Base-by-base conservation (phyloP, 768 basidiomycete species). In the Astraeus odoratus region DNA sequence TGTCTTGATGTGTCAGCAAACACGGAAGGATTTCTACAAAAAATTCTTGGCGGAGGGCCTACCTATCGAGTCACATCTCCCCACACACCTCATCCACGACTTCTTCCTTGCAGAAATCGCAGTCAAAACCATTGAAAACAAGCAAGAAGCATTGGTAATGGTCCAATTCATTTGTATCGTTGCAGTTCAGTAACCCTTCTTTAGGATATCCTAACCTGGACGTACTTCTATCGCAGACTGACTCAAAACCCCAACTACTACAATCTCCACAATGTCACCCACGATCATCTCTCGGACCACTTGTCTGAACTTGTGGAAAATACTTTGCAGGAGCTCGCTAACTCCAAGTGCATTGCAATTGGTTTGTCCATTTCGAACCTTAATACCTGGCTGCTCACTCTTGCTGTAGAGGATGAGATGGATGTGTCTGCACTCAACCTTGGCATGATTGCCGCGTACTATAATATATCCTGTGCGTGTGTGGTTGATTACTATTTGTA, bases 81-180 rank as follows among this genome's bases (percentile, higher is more conserved):
- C 94, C 1, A 91, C 89, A 0, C 85, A 92, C 60, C 69, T 86
- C 47, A 69, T 99, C 1, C 95, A 97, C 56, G 96, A 98, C 60
- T 96, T 96, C 64, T 97, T 98, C 80, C 76, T 97, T 41, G 92
- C 95, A 0, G 96, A 98, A 65, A 96, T 98, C 51, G 94, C 94
- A 8, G 93, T 97, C 33, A 95, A 93, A 69, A 98, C 94, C 10
- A 97, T 98, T 46, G 93, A 98, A 68, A 98, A 97, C 67, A 99
- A 99, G 71, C 95, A 99, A 65, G 91, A 96, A 61, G 89, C 89
- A 0, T 87, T 92, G 86, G 87, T 86, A 49, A 20, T 63, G 20
- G 13, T 18, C 2, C n/a, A 16, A 19, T 29, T 25, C 36, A 12
- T n/a, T 24, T n/a, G 18, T 12, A 4, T 18, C 8, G 5, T 38